Percentiles rank a stretch among this genome's conserved stretches.
These are phyloP conservation scores for Trametopsis cervina DNA, from an alignment of 768 basidiomycete genomes.

Conservation along the genomic window DNA sequence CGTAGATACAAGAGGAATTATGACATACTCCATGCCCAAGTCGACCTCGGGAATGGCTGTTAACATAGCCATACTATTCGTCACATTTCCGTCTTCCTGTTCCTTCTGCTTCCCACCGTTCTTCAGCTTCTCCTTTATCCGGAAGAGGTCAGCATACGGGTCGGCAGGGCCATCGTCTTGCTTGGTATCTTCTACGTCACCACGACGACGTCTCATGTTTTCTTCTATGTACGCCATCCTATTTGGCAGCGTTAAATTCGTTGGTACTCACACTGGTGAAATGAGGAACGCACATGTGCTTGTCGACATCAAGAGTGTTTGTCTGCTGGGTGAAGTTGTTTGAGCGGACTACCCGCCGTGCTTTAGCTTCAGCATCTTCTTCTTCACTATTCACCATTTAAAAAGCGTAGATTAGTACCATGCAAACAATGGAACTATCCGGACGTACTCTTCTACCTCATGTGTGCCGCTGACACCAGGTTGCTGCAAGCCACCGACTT, in stretches of 20 bases:
- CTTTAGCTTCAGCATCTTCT: slow-evolving; percentile 61
- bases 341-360: slow-evolving; percentile 65
- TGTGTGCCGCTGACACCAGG: slow-evolving; percentile 33
- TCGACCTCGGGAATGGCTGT: slow-evolving; percentile 98
- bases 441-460: slow-evolving; percentile 53
- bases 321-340: slow-evolving; percentile 99
- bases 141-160: slow-evolving; percentile 74
- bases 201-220: slow-evolving; percentile 74
- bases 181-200: slow-evolving; percentile 41
- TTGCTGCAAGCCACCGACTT: slow-evolving; percentile 50
- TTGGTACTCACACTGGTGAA: background rate
- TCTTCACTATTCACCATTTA: slow-evolving; percentile 50
- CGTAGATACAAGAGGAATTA: background rate
- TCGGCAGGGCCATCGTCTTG: slow-evolving; percentile 43
- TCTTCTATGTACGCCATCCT: slow-evolving; percentile 99
- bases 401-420: background rate
- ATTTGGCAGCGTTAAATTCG: background rate
- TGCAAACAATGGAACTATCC: background rate
- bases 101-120: slow-evolving; percentile 35
- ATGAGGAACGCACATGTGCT: slow-evolving; percentile 68
- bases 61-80: slow-evolving; percentile 90
- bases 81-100: slow-evolving; percentile 87
- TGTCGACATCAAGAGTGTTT: slow-evolving; percentile 92
- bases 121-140: slow-evolving; percentile 63
- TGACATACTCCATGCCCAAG: slow-evolving; percentile 92